Conservation (phyloP, 345 rosid genomes). For the Anacardium occidentale region DNA sequence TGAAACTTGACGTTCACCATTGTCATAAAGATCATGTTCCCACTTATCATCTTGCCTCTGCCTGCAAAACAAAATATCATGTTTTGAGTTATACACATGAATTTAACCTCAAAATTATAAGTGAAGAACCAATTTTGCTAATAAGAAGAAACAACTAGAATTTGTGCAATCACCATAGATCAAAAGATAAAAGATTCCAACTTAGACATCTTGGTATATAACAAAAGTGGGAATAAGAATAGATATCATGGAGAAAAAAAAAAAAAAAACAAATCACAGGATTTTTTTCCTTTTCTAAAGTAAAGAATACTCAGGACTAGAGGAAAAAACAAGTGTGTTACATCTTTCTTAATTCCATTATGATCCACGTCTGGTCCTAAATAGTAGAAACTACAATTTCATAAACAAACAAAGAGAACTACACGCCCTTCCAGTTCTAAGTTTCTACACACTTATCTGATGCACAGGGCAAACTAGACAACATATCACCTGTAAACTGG, state of each 20-base stretch:
- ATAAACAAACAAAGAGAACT: background rate
- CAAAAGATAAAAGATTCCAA: background rate
- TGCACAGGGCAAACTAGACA: background rate
- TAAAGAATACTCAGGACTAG: background rate
- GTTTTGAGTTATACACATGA: background rate
- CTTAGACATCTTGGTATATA: background rate
- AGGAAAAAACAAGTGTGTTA: background rate
- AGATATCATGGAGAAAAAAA: background rate
- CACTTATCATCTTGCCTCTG: slow-evolving; percentile 95
- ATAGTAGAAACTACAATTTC: background rate
- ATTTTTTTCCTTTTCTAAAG: too few relatives aligned
- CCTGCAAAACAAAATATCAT: slow-evolving; percentile 44
- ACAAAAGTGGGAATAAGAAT: background rate
- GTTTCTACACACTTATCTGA: background rate
- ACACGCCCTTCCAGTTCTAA: too few relatives aligned
- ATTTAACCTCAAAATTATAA: background rate
- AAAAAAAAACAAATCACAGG: background rate
- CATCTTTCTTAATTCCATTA: background rate
- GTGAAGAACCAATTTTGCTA: background rate
- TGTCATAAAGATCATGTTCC: slow-evolving; percentile 90
- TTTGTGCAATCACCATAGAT: background rate
- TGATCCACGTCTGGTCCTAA: background rate
- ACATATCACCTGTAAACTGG: background rate
- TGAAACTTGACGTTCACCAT: slow-evolving; percentile 52
- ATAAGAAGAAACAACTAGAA: background rate